Percentiles rank a stretch among this genome's conserved stretches.
These are phyloP conservation scores for Sequoia sempervirens DNA, from an alignment of 75 land plant species.

Conservation along the genomic window DNA sequence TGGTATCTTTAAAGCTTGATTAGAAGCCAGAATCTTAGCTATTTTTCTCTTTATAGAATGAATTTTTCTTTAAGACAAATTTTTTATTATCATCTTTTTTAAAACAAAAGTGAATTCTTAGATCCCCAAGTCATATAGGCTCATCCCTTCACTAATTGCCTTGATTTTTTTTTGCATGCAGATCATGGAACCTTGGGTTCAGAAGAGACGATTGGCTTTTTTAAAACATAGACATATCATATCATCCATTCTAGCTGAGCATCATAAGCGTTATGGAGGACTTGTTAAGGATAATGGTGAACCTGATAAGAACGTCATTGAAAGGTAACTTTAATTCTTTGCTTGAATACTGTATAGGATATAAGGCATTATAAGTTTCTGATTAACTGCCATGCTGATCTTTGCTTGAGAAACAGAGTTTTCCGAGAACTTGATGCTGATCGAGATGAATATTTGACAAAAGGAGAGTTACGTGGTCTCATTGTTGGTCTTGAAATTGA, in stretches of 20 bases:
- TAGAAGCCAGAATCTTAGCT: not conserved
- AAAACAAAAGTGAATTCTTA: not conserved
- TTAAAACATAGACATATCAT: constrained; percentile 17
- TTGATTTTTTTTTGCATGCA: constrained; percentile 16
- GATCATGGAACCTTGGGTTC: constrained; percentile 34
- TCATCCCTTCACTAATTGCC: not conserved
- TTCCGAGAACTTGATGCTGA: not conserved
- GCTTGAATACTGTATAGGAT: not conserved
- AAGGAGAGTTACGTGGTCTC: constrained; percentile 31
- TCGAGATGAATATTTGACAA: not conserved
- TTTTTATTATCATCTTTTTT: not conserved
- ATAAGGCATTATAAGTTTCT: not conserved
- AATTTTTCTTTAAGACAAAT: not conserved
- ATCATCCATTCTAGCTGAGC: not conserved
- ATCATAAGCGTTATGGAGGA: constrained; percentile 19
- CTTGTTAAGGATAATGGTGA: constrained; percentile 26
- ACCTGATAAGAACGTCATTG: constrained; percentile 22
- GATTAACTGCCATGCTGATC: not conserved
- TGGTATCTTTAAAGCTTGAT: not conserved
- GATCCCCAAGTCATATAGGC: not conserved
- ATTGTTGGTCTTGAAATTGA: constrained; percentile 57
- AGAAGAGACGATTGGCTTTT: constrained; percentile 13
- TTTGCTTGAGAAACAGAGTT: constrained; percentile 1
- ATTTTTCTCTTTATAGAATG: not conserved
- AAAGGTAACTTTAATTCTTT: constrained; percentile 18